These are phyloP conservation scores for Pleurotus tuber-regium DNA, from an alignment of 768 basidiomycete genomes.

Conservation along the genomic window DNA sequence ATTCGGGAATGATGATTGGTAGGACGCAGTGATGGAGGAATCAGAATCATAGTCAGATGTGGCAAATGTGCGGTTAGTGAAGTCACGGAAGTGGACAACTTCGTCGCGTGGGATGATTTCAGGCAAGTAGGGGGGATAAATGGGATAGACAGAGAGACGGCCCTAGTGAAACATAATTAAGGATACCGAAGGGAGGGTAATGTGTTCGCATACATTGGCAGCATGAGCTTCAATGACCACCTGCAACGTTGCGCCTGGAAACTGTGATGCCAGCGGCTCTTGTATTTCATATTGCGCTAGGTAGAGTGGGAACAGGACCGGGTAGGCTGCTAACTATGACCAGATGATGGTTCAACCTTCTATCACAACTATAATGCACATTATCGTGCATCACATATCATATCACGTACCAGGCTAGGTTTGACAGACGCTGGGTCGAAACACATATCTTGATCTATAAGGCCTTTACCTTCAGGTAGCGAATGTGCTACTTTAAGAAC, in stretches of 20 bases:
- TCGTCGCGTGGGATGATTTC: constrained; percentile 3
- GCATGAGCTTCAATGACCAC: constrained; percentile 31
- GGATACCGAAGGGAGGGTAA: neutral
- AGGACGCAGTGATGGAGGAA: constrained; percentile 3
- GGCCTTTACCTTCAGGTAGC: constrained; percentile 33
- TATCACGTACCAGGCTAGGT: constrained; percentile 39
- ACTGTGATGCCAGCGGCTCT: constrained; percentile 10
- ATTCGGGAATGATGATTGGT: constrained; percentile 11
- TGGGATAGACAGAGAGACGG: constrained; percentile 12
- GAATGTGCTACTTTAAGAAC: constrained; percentile 31
- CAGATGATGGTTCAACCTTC: neutral
- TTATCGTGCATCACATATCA: neutral
- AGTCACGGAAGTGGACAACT: constrained; percentile 15
- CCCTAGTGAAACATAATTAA: constrained; percentile 12
- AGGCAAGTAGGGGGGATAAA: constrained; percentile 7
- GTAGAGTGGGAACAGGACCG: constrained; percentile 64
- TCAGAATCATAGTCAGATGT: constrained; percentile 1
- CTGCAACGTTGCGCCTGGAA: constrained; percentile 18
- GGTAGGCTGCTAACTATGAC: constrained; percentile 56
- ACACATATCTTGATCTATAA: constrained; percentile 33
- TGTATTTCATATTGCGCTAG: constrained; percentile 45
- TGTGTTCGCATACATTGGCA: constrained; percentile 22
- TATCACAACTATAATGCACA: no score
- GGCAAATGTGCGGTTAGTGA: constrained; percentile 14
- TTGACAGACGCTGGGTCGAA: constrained; percentile 44